phyloP scores from a whole-genome alignment of 768 basidiomycete genomes.

The Floccularia luteovirens region DNA sequence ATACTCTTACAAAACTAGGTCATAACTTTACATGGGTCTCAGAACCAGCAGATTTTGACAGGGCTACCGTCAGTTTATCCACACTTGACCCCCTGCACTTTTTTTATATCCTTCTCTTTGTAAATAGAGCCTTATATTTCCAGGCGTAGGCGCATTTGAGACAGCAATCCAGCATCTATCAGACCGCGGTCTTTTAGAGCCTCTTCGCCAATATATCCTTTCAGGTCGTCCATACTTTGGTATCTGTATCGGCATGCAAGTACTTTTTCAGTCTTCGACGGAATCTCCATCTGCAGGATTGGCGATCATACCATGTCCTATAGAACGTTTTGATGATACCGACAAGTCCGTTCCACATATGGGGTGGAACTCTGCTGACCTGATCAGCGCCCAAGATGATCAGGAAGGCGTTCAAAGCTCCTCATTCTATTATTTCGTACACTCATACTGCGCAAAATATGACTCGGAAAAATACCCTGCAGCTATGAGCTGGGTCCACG shows the following conservation, averaged over 20 bases:
- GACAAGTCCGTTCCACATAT: slow-evolving; percentile 96
- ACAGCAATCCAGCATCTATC: slow-evolving; percentile 76
- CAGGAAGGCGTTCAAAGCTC: slow-evolving; percentile 39
- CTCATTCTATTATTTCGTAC: slow-evolving; percentile 94
- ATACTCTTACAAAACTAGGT: slow-evolving; percentile 80
- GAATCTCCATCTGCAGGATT: slow-evolving; percentile 79
- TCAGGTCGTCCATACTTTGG: slow-evolving; percentile 94
- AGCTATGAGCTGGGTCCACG: slow-evolving; percentile 71
- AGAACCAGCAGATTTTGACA: slow-evolving; percentile 70
- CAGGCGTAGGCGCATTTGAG: slow-evolving; percentile 92
- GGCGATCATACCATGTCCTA: slow-evolving; percentile 75
- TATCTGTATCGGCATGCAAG: slow-evolving; percentile 98
- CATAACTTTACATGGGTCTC: slow-evolving; percentile 88
- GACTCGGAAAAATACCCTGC: slow-evolving; percentile 44
- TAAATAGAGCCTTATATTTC: slow-evolving; percentile 85
- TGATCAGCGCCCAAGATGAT: slow-evolving; percentile 35
- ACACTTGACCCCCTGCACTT: too few species aligned
- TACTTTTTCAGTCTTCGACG: slow-evolving; percentile 81
- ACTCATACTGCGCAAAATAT: slow-evolving; percentile 86
- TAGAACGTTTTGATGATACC: slow-evolving; percentile 59
- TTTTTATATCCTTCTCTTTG: slow-evolving; percentile 7
- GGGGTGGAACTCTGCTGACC: slow-evolving; percentile 86
- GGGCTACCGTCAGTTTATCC: slow-evolving; percentile 73
- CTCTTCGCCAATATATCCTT: slow-evolving; percentile 72
- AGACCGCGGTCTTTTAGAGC: slow-evolving; percentile 68